phyloP scores from a whole-genome alignment of 371 early-diverging fungal genomes.

The Paraphysoderma sedebokerense region DNA sequence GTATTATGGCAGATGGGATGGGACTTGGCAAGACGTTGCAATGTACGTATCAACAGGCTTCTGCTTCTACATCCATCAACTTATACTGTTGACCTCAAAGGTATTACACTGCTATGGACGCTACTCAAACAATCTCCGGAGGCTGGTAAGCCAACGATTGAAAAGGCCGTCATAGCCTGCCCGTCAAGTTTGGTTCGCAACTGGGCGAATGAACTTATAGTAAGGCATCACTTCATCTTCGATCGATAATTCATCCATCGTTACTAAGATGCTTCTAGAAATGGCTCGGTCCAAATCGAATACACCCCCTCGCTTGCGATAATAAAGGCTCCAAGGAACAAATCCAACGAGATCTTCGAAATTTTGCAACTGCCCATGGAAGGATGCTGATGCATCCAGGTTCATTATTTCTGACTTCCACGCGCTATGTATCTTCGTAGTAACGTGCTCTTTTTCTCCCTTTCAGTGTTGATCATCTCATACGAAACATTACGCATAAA shows the following conservation, averaged over 20 bases:
- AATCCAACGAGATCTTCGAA: conserved; percentile 47
- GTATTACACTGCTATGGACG: conserved; percentile 88
- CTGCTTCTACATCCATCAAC: neutral
- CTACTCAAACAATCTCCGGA: conserved; percentile 73
- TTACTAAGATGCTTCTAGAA: conserved; percentile 24
- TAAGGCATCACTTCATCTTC: too few relatives aligned
- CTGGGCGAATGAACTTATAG: conserved; percentile 81
- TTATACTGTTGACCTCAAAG: neutral
- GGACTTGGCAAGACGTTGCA: conserved; percentile 81
- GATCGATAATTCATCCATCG: too few relatives aligned
- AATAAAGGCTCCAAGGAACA: conserved; percentile 76
- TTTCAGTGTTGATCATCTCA: conserved; percentile 73
- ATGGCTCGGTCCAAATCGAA: conserved; percentile 74
- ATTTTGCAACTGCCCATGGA: conserved; percentile 68
- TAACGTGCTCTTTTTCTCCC: neutral
- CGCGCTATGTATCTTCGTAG: neutral
- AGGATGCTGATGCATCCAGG: conserved; percentile 59
- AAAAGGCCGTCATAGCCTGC: conserved; percentile 74
- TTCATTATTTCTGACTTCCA: conserved; percentile 6
- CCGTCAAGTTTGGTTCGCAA: conserved; percentile 68
- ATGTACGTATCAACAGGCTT: conserved; percentile 7
- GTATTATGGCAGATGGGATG: conserved; percentile 98
- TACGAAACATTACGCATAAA: conserved; percentile 84
- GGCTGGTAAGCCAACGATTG: conserved; percentile 72
- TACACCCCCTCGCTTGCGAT: conserved; percentile 68